phyloP scores from a whole-genome alignment of 2,329 filamentous ascomycete genomes.

The Alternaria arborescens region DNA sequence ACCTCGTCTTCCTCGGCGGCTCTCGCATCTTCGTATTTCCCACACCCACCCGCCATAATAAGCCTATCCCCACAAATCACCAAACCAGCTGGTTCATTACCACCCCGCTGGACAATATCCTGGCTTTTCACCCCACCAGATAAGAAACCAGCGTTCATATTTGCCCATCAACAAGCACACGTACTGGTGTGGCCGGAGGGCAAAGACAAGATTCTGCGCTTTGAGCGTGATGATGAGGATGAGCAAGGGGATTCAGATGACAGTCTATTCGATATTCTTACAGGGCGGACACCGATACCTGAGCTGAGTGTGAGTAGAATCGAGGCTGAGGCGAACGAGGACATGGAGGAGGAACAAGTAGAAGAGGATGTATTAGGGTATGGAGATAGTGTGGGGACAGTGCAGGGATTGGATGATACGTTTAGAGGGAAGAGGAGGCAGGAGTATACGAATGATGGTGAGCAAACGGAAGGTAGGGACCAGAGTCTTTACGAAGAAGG shows the following conservation, averaged over 20 bases:
- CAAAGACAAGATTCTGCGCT: conserved; percentile 44
- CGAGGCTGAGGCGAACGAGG: conserved; percentile 16
- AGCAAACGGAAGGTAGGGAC: background rate
- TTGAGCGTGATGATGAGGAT: conserved; percentile 34
- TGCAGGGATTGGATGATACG: conserved; percentile 54
- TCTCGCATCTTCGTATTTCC: conserved; percentile 14
- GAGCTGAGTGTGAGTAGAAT: conserved; percentile 21
- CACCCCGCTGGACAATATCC: conserved; percentile 32
- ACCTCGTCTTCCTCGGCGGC: conserved; percentile 26
- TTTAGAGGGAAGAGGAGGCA: conserved; percentile 50
- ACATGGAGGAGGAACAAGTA: background rate
- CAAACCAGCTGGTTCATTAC: conserved; percentile 33
- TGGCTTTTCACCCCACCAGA: conserved; percentile 41
- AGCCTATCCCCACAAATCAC: conserved; percentile 30
- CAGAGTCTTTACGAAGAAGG: conserved; percentile 9
- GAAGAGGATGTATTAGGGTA: conserved; percentile 32
- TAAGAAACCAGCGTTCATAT: conserved; percentile 48
- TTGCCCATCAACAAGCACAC: conserved; percentile 50
- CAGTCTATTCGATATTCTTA: conserved; percentile 58
- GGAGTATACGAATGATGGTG: background rate
- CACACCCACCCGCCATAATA: conserved; percentile 37
- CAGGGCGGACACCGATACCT: conserved; percentile 55
- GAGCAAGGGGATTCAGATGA: conserved; percentile 55
- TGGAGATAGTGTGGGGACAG: conserved; percentile 33
- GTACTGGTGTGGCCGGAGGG: conserved; percentile 55